phyloP scores from a whole-genome alignment of 306 rosid species.

The Malus orientalis region DNA sequence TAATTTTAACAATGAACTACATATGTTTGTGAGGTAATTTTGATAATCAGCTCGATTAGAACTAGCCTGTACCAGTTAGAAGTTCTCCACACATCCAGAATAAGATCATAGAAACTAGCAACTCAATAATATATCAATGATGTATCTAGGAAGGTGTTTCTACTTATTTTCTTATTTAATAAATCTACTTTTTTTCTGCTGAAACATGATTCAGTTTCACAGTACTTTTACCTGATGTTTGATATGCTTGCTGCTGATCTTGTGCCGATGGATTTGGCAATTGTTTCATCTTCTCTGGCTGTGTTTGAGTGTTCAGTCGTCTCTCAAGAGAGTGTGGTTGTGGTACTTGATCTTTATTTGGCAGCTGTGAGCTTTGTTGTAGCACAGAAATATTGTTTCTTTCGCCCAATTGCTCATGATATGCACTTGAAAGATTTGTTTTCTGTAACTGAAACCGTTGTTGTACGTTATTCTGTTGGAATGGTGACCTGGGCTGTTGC shows the following conservation, averaged over 20 bases:
- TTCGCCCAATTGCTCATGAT: not conserved
- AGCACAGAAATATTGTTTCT: not conserved
- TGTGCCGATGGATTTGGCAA: constrained; percentile 52
- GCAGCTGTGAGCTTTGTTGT: constrained; percentile 24
- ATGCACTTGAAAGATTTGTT: not conserved
- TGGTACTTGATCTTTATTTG: constrained; percentile 50
- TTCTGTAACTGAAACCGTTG: not conserved
- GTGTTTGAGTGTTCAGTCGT: constrained; percentile 54
- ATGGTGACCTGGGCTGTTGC: not conserved
- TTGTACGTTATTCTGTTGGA: not conserved
- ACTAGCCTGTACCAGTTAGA: not conserved
- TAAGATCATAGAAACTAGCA: not conserved
- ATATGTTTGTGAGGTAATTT: not conserved
- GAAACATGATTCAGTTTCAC: constrained; percentile 34
- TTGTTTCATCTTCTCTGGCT: constrained; percentile 58
- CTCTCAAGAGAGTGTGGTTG: constrained; percentile 50
- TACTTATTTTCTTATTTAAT: constrained; percentile 18
- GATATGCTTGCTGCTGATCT: constrained; percentile 67
- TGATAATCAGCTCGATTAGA: not conserved
- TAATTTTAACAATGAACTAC: not conserved
- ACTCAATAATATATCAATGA: constrained; percentile 64
- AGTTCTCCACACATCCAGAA: not conserved
- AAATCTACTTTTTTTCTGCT: constrained; percentile 51
- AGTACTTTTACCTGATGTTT: constrained; percentile 41
- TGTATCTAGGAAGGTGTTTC: constrained; percentile 36